phyloP scores from a whole-genome alignment of 2,329 filamentous ascomycete genomes.

The Aureobasidium sp. region DNA sequence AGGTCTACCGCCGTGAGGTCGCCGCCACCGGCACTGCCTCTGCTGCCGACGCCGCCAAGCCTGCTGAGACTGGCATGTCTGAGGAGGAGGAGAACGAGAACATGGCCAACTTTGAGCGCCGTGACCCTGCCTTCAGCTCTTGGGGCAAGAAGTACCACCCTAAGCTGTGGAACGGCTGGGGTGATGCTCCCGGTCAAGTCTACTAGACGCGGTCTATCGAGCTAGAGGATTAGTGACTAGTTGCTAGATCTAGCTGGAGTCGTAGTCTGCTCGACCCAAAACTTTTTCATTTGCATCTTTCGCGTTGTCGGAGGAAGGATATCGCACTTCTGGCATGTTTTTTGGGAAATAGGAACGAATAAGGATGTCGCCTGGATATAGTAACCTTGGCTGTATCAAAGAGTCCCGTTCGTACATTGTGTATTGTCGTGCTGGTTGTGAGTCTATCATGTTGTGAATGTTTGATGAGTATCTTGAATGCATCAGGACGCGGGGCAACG shows the following conservation, averaged over 20 bases:
- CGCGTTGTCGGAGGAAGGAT: neutral
- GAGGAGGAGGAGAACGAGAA: neutral
- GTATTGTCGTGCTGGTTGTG: neutral
- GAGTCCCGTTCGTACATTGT: neutral
- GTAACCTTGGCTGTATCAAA: neutral
- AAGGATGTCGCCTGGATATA: neutral
- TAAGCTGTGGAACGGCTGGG: neutral
- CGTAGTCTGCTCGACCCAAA: neutral
- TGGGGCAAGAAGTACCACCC: neutral
- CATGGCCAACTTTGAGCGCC: neutral
- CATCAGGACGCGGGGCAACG: neutral
- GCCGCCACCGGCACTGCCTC: neutral
- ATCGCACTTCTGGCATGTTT: neutral
- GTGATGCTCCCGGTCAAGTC: neutral
- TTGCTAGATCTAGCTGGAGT: neutral
- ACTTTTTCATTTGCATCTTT: neutral
- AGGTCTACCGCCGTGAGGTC: constrained; percentile 8
- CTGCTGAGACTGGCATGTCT: neutral
- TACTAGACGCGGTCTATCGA: neutral
- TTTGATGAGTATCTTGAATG: too few relatives aligned
- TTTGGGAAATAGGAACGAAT: neutral
- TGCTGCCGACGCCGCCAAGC: neutral
- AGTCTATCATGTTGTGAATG: neutral
- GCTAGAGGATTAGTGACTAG: neutral
- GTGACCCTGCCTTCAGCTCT: neutral